These are phyloP conservation scores for Pseudogymnoascus pannorum DNA, from an alignment of 2,329 filamentous ascomycete species.

Conservation along the genomic window DNA sequence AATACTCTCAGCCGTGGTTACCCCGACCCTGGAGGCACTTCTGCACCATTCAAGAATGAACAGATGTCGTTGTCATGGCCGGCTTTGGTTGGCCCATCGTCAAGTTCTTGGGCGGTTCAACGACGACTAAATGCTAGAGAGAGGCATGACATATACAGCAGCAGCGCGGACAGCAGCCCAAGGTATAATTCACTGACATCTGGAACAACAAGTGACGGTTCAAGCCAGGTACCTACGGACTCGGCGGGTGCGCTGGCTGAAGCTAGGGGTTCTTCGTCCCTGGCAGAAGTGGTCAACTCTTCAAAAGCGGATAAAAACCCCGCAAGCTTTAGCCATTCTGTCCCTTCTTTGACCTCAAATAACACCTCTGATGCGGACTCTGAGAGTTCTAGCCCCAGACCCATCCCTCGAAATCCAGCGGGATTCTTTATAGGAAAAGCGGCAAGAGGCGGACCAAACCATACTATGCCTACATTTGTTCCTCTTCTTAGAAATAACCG, in stretches of 20 bases:
- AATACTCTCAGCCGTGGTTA: conserved; percentile 18
- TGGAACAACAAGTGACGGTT: not conserved
- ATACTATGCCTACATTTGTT: conserved; percentile 11
- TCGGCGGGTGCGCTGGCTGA: not conserved
- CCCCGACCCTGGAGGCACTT: not conserved
- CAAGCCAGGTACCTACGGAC: not conserved
- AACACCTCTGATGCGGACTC: not conserved
- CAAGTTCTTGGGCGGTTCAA: not conserved
- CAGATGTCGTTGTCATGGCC: not conserved
- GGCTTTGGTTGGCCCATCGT: not conserved
- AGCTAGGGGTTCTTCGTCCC: not conserved
- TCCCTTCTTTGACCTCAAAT: not conserved
- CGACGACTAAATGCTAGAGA: conserved; percentile 23
- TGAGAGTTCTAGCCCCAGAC: not conserved
- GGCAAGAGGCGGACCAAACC: not conserved
- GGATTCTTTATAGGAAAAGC: not conserved
- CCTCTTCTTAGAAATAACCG: conserved; percentile 12
- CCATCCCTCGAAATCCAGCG: not conserved
- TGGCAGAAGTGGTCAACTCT: not conserved
- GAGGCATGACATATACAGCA: conserved; percentile 25
- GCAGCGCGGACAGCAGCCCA: conserved; percentile 14
- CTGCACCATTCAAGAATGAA: not conserved
- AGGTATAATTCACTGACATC: conserved; percentile 19
- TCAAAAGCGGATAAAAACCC: not conserved
- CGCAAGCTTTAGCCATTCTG: not conserved